These are phyloP conservation scores for Hygrophila difformis DNA, from an alignment of 257 asterid species.

Conservation along the genomic window DNA sequence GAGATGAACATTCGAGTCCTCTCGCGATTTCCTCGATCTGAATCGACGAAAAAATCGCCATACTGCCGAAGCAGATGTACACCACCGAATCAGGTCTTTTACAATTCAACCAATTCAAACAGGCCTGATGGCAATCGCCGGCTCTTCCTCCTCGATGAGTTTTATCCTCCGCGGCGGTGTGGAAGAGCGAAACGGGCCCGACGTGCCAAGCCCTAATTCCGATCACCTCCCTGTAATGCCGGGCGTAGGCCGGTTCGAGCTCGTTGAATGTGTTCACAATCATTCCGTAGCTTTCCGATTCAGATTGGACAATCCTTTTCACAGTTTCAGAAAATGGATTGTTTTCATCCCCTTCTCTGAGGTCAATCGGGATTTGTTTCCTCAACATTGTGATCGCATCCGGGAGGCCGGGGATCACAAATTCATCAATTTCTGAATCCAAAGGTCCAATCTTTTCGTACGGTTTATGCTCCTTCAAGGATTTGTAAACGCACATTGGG, in stretches of 20 bases:
- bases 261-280: slow-evolving; percentile 42
- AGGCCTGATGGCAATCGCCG: slow-evolving; percentile 9
- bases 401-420: slow-evolving; percentile 30
- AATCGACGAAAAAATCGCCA: slow-evolving; percentile 14
- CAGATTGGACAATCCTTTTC: slow-evolving; percentile 20
- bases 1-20: slow-evolving; percentile 30
- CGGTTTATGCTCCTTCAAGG: slow-evolving; percentile 22
- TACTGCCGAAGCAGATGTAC: slow-evolving; percentile 35
- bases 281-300: slow-evolving; percentile 29
- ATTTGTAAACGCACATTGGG: slow-evolving; percentile 19
- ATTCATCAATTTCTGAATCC: slow-evolving; percentile 21
- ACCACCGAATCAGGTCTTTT: slow-evolving; percentile 28
- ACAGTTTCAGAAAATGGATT: slow-evolving; percentile 1
- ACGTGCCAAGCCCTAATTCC: slow-evolving; percentile 23
- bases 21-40: slow-evolving; percentile 26
- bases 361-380: slow-evolving; percentile 13
- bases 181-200: slow-evolving; percentile 28
- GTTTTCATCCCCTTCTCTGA: slow-evolving; percentile 2
- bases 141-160: slow-evolving; percentile 17
- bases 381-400: slow-evolving; percentile 22
- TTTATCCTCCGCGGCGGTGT: slow-evolving; percentile 4
- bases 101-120: slow-evolving; percentile 34
- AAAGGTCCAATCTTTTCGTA: slow-evolving; percentile 4
- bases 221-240: slow-evolving; percentile 19
- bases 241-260: slow-evolving; percentile 26